A percentile compares a stretch with the other conserved stretches of the same genome.
Evolutionary conservation across 2,329 filamentous ascomycete genomes (phyloP).

Genomic region (Xylaria sp.): DNA sequence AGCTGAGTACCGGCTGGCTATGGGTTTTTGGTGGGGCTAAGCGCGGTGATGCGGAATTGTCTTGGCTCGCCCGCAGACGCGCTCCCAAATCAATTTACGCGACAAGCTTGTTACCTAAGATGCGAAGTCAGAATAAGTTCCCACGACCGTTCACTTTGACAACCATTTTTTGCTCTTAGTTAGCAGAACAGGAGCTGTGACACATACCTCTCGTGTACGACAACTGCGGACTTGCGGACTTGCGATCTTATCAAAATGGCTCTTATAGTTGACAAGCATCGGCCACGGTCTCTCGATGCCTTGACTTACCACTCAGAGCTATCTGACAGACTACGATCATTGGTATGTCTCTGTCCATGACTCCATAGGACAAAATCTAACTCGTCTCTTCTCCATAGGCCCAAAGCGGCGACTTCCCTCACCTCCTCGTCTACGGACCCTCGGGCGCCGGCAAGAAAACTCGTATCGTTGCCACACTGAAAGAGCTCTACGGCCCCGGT

Average conservation of each 20-base stretch:
- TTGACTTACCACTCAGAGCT: slow-evolving; percentile 91
- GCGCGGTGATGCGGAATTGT: not conserved
- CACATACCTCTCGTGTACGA: not conserved
- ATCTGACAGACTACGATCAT: slow-evolving; percentile 83
- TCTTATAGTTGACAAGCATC: slow-evolving; percentile 77
- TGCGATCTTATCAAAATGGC: slow-evolving; percentile 60
- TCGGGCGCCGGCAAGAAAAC: slow-evolving; percentile 99
- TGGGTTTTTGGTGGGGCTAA: not conserved
- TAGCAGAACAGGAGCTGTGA: not conserved
- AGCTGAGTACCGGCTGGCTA: slow-evolving; percentile 13
- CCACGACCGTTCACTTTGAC: not conserved
- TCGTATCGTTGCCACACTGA: slow-evolving; percentile 91
- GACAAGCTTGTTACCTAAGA: slow-evolving; percentile 33
- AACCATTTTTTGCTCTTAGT: not conserved
- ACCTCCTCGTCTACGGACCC: slow-evolving; percentile 95
- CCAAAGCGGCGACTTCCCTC: slow-evolving; percentile 96
- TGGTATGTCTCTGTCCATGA: slow-evolving; percentile 66
- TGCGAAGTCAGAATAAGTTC: slow-evolving; percentile 17
- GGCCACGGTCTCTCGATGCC: slow-evolving; percentile 77
- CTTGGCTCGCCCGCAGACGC: slow-evolving; percentile 39
- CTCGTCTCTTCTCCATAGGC: slow-evolving; percentile 66
- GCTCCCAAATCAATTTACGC: slow-evolving; percentile 49
- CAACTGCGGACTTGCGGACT: not conserved
- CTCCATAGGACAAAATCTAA: slow-evolving; percentile 22
- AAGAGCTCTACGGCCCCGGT: slow-evolving; percentile 92